These are phyloP conservation scores for Apiospora marii DNA, from an alignment of 2,329 filamentous ascomycete genomes.

Conservation along the genomic window DNA sequence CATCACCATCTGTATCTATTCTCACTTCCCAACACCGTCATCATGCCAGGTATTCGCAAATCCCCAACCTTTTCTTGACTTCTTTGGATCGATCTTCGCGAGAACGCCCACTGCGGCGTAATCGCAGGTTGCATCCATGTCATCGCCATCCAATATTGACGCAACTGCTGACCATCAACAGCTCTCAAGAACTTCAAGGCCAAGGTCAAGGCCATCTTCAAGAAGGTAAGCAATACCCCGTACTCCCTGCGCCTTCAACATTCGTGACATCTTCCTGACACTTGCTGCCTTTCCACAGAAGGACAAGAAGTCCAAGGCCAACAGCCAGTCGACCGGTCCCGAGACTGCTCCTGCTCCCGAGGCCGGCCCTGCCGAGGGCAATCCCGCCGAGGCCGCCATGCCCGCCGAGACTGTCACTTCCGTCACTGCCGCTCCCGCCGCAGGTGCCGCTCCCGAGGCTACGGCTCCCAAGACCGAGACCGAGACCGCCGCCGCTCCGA, in stretches of 20 bases:
- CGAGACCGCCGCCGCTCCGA: slow-evolving; percentile 21
- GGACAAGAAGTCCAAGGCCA: slow-evolving; percentile 21
- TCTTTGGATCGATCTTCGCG: slow-evolving; percentile 18
- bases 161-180: slow-evolving; percentile 38
- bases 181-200: slow-evolving; percentile 63
- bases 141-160: slow-evolving; percentile 20
- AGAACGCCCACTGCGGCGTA: slow-evolving; percentile 5
- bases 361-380: slow-evolving; percentile 37
- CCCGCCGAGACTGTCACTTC: slow-evolving; percentile 30
- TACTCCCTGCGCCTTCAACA: not conserved
- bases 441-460: slow-evolving; percentile 31
- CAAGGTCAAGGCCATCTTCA: slow-evolving; percentile 63
- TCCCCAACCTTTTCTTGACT: slow-evolving; percentile 34
- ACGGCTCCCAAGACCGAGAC: slow-evolving; percentile 28
- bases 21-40: slow-evolving; percentile 39
- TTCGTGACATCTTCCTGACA: not conserved
- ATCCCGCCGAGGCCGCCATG: slow-evolving; percentile 38
- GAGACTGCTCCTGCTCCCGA: slow-evolving; percentile 32
- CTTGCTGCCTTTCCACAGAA: slow-evolving; percentile 26
- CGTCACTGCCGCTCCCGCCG: slow-evolving; percentile 21
- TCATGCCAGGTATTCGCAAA: slow-evolving; percentile 63
- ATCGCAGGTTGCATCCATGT: not conserved
- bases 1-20: slow-evolving; percentile 26
- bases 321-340: slow-evolving; percentile 35
- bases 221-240: slow-evolving; percentile 43